These are phyloP conservation scores for Globisporangium canariense DNA, from an alignment of 352 stramenopile genomes.

Conservation along the genomic window DNA sequence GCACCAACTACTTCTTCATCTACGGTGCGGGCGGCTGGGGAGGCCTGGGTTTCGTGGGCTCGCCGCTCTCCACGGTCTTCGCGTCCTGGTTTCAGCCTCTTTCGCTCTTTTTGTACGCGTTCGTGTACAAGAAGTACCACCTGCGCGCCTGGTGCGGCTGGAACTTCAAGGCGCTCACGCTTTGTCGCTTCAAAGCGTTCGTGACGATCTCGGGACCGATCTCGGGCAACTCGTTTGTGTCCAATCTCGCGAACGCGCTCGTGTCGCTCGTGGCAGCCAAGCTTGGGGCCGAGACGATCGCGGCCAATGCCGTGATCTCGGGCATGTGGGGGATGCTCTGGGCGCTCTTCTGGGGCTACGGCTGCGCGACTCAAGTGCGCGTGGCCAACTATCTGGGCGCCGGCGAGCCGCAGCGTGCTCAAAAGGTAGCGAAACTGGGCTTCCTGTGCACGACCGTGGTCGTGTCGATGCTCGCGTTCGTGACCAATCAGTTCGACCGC, in stretches of 20 bases:
- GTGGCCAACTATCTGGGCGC: conserved; percentile 77
- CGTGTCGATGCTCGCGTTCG: conserved; percentile 40
- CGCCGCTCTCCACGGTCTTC: conserved; percentile 72
- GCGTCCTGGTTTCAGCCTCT: conserved; percentile 74
- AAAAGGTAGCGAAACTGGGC: conserved; percentile 49
- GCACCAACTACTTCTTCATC: conserved; percentile 72
- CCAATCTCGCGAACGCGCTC: conserved; percentile 64
- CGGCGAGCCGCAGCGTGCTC: conserved; percentile 40
- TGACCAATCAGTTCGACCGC: conserved; percentile 42
- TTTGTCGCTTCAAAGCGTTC: conserved; percentile 41
- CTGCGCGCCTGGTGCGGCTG: conserved; percentile 55
- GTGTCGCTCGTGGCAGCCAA: conserved; percentile 64
- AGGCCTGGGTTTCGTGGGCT: conserved; percentile 74
- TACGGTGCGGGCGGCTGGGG: conserved; percentile 49
- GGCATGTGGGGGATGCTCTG: conserved; percentile 67
- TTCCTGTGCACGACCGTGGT: conserved; percentile 53
- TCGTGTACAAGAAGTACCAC: conserved; percentile 59
- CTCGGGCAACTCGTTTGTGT: conserved; percentile 69
- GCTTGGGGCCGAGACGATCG: conserved; percentile 55
- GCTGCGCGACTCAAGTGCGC: conserved; percentile 71
- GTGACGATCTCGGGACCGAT: conserved; percentile 54
- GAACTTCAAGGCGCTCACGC: conserved; percentile 44
- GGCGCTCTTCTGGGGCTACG: conserved; percentile 80
- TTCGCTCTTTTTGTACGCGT: conserved; percentile 54
- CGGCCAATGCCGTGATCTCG: conserved; percentile 67